Evolutionary conservation across 495 filamentous ascomycete species (phyloP).

Genomic region (Daldinia loculata): DNA sequence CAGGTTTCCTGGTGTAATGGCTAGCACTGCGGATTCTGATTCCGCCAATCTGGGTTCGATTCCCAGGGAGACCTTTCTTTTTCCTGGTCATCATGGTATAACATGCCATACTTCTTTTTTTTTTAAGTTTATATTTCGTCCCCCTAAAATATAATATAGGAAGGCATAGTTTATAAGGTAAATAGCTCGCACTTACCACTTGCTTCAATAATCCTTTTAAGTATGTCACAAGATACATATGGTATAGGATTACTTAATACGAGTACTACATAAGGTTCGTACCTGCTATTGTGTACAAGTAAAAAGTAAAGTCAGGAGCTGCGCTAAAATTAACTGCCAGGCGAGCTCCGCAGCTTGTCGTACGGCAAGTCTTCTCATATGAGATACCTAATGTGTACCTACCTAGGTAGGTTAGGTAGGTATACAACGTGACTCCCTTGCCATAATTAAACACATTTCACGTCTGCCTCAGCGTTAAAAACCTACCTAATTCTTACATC

Average conservation of each 20-base stretch:
- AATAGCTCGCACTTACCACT: not conserved
- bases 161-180: not conserved
- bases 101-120: not conserved
- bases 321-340: constrained; percentile 3
- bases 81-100: not conserved
- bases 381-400: not conserved
- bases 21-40: constrained; percentile 51
- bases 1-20: constrained; percentile 50
- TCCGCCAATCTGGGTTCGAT: constrained; percentile 50
- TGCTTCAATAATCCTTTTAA: no score
- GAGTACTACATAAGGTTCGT: not conserved
- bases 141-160: not conserved
- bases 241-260: no score
- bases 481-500: not conserved
- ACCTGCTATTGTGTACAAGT: not conserved
- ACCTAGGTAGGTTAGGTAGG: no score
- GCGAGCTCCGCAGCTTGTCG: constrained; percentile 19
- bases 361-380: constrained; percentile 18
- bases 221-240: no score
- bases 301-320: not conserved
- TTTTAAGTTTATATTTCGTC: not conserved
- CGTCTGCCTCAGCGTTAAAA: not conserved
- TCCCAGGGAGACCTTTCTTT: constrained; percentile 47
- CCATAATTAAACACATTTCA: not conserved
- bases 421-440: constrained; percentile 16